phyloP scores from a whole-genome alignment of 208 protist genomes.

The Trypanosomatidae sp. region DNA sequence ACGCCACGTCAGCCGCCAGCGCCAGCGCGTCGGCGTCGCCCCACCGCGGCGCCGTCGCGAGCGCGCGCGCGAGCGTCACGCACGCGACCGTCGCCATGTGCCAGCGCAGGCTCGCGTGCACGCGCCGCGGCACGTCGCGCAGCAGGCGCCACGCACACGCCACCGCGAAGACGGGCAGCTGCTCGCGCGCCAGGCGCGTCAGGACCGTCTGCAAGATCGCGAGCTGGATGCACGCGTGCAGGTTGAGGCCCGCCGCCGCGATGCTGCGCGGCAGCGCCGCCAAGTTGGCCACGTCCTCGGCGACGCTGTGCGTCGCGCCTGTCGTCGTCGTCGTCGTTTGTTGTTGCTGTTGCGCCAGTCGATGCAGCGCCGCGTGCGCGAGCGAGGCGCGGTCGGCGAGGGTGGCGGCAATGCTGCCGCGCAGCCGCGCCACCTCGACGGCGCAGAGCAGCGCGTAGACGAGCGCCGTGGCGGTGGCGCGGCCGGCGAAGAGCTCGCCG shows the following conservation, averaged over 20 bases:
- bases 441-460: slow-evolving; percentile 18
- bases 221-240: slow-evolving; percentile 68
- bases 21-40: neutral
- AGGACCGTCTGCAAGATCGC: slow-evolving; percentile 41
- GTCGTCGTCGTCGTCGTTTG: too few relatives aligned
- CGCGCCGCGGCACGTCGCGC: slow-evolving; percentile 39
- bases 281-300: neutral
- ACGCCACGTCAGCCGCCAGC: slow-evolving; percentile 9
- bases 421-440: slow-evolving; percentile 16
- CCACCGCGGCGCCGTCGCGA: neutral
- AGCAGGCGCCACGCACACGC: slow-evolving; percentile 30
- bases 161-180: slow-evolving; percentile 24
- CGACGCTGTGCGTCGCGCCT: too few relatives aligned
- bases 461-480: slow-evolving; percentile 10
- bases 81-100: slow-evolving; percentile 55
- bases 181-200: slow-evolving; percentile 12
- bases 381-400: slow-evolving; percentile 12
- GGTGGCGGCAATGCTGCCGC: slow-evolving; percentile 10
- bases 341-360: too few relatives aligned
- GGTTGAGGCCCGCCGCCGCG: slow-evolving; percentile 42
- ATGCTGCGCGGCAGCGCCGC: slow-evolving; percentile 10
- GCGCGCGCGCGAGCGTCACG: slow-evolving; percentile 13
- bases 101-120: slow-evolving; percentile 64
- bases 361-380: slow-evolving; percentile 10
- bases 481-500: slow-evolving; percentile 34